Percentiles rank a stretch among this genome's conserved stretches.
Evolutionary conservation across 1,284 basidiomycete species (phyloP).

Genomic region (Ceratobasidium sp.): DNA sequence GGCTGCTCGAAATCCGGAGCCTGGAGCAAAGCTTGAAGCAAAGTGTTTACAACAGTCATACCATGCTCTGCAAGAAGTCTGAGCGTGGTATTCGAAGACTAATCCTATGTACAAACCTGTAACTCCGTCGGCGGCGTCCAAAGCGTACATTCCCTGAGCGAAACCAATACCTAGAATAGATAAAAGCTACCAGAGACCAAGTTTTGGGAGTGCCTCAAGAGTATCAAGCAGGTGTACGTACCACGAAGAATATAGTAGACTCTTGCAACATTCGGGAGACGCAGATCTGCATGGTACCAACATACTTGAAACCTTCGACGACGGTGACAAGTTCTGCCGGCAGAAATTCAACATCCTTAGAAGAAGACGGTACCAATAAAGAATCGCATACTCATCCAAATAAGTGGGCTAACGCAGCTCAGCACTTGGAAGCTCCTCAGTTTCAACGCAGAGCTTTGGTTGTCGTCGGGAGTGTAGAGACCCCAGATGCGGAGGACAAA

Average conservation of each 20-base stretch:
- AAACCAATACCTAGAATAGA: slow-evolving; percentile 88
- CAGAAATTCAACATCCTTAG: slow-evolving; percentile 21
- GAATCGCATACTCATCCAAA: slow-evolving; percentile 70
- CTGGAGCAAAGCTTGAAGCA: slow-evolving; percentile 86
- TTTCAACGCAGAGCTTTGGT: slow-evolving; percentile 58
- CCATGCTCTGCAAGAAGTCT: slow-evolving; percentile 15
- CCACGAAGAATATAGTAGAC: slow-evolving; percentile 92
- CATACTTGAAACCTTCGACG: slow-evolving; percentile 86
- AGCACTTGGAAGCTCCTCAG: slow-evolving; percentile 88
- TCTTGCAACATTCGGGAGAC: slow-evolving; percentile 91
- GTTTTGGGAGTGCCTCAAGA: slow-evolving; percentile 45
- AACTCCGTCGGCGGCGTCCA: slow-evolving; percentile 90
- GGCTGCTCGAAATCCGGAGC: slow-evolving; percentile 85
- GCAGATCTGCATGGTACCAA: slow-evolving; percentile 89
- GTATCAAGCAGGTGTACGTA: slow-evolving; percentile 57
- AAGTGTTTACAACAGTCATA: slow-evolving; percentile 71
- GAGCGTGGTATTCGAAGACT: slow-evolving; percentile 40
- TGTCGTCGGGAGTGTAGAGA: slow-evolving; percentile 57
- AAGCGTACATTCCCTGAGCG: slow-evolving; percentile 85
- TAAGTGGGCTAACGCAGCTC: slow-evolving; percentile 86
- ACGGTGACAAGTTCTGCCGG: slow-evolving; percentile 79
- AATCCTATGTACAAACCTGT: slow-evolving; percentile 66
- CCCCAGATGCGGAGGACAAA: slow-evolving; percentile 81
- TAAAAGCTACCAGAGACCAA: slow-evolving; percentile 67
- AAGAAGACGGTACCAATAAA: neutral